Evolutionary conservation across 2,329 filamentous ascomycete genomes (phyloP), one percentile per base, ranked within the genome.

Genomic region (Penicillium sp.): DNA sequence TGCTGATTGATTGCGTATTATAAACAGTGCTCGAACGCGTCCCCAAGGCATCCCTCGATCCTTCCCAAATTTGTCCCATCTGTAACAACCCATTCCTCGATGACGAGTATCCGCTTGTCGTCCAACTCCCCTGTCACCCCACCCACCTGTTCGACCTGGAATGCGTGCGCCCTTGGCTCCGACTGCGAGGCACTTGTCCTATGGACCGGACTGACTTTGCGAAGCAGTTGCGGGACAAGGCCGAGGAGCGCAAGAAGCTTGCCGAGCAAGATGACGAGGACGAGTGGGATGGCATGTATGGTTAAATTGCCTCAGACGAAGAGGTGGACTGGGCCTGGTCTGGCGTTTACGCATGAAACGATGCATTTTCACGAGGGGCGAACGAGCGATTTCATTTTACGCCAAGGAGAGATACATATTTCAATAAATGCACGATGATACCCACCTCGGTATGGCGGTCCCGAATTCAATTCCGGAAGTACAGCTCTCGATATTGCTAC

Each of bases 61-160:
- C 76, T 14, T 78, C 78, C 1, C 82, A 86, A 65, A 79, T 73
- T 43, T 88, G 86, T 68, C 84, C 85, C 0, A 88, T 88, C 51
- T 88, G 86, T 73, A 81, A 80, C 54, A 85, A 85, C 64, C 79
- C 84, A 3, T 88, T 87, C 66, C 73, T 88, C 6, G 85, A 87
- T n/a, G 85, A 88, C 65, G 65, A 82, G 48, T 86, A 87, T 66
- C 86, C 87, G n/a, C 81, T 89, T 19, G 84, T 89, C 38, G 86
- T 89, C 49, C 80, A 82, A 30, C 72, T 89, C 35, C 85, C 86
- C 10, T 89, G 87, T 65, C 85, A 88, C 71, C 78, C 82, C 16
- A 82, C 82, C 40, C 87, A 89, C 71, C 69, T 85, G 22, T 89
- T 88, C 73, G 87, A 89, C 74, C 73, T 89, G 28, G 86, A 89